Evolutionary conservation across 169 alveolate species (phyloP).

Genomic region (Perkinsus olseni): DNA sequence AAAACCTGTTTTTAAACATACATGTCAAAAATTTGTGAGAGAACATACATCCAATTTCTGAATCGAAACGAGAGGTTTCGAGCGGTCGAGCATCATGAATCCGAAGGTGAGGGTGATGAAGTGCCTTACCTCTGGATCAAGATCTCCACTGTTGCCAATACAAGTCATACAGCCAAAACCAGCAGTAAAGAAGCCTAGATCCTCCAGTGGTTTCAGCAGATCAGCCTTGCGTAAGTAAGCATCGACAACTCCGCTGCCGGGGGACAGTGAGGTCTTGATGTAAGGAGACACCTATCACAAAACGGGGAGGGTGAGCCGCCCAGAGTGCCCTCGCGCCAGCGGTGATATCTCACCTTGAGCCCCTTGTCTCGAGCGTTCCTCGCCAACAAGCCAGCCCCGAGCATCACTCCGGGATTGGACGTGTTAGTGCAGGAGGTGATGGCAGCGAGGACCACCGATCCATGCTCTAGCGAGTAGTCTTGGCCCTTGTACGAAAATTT

Average conservation of each 20-base stretch:
- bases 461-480: slow-evolving; percentile 59
- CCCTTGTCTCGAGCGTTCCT: slow-evolving; percentile 84
- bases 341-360: slow-evolving; percentile 39
- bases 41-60: too few species aligned
- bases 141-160: slow-evolving; percentile 91
- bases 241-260: slow-evolving; percentile 59
- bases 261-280: slow-evolving; percentile 87
- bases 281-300: slow-evolving; percentile 64
- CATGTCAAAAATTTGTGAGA: too few species aligned
- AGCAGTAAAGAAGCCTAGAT: slow-evolving; percentile 81
- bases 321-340: too few species aligned
- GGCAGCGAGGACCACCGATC: slow-evolving; percentile 89
- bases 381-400: slow-evolving; percentile 92
- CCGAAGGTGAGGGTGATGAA: neutral
- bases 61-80: too few species aligned
- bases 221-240: slow-evolving; percentile 17
- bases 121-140: slow-evolving; percentile 80
- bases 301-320: too few species aligned
- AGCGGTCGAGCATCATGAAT: neutral
- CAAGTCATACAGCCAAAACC: slow-evolving; percentile 98
- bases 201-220: slow-evolving; percentile 15
- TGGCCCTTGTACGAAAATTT: neutral
- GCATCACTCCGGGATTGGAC: slow-evolving; percentile 88
- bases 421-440: slow-evolving; percentile 95
- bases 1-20: too few species aligned